Evolutionary conservation across 192 early-diverging fungal genomes (phyloP), one percentile per base, ranked within the genome.

Genomic region (Cladochytrium replicatum): DNA sequence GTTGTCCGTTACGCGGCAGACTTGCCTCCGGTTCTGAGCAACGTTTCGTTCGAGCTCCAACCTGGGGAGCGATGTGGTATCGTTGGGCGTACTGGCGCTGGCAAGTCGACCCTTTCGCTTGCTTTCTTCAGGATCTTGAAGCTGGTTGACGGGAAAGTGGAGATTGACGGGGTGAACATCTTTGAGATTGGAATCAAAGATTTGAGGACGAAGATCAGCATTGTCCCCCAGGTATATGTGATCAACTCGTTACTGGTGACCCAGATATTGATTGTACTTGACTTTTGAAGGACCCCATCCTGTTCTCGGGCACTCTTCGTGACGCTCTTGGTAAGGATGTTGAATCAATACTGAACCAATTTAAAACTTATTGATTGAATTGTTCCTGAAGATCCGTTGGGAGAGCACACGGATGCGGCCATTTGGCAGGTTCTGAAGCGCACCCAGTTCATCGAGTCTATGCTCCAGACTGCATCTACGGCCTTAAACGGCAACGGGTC

Each of bases 331-430:
- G n/a, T n/a, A n/a, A n/a, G n/a, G n/a, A n/a, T n/a, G n/a, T n/a
- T n/a, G n/a, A n/a, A n/a, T n/a, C n/a, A n/a, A n/a, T n/a, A n/a
- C n/a, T n/a, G 71, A 21, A 81, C 71, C 38, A 97, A 97, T 64
- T 58, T 95, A 22, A n/a, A n/a, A n/a, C n/a, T n/a, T n/a, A n/a
- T n/a, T n/a, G n/a, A n/a, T n/a, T n/a, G n/a, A n/a, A n/a, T n/a
- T n/a, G n/a, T n/a, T n/a, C n/a, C n/a, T n/a, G n/a, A n/a, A n/a
- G 91, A 94, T 60, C 93, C 93, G 2, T 79, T 84, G 50, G 55
- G 64, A 41, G 42, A 51, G 5, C 58, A 66, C 24, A 57, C 58
- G 1, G 84, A 87, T 51, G 71, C 64, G 13, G 83, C 85, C 45
- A 72, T 93, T 9, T 81, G 70, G 73, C 42, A 57, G 13, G 81